Evolutionary conservation across 257 asterid species (phyloP), one percentile per base, ranked within the genome.

Genomic region (Penstemon newberryi): DNA sequence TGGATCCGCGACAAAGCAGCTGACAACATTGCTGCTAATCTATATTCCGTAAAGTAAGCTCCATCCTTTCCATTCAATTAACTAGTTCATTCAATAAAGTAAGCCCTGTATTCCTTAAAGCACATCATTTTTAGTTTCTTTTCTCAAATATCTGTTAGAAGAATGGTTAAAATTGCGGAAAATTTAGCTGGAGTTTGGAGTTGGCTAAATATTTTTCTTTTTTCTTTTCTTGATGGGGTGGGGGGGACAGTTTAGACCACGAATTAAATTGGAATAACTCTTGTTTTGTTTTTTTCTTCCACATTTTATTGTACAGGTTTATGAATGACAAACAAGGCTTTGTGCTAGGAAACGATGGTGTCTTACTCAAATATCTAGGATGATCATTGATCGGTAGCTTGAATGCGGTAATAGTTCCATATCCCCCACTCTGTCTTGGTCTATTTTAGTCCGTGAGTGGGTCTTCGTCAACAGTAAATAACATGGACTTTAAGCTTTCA

Each of bases 1-100:
- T 94, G 99, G 97, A 72, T 57, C 44, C 96, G 96, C 33, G 97
- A 94, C 84, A 94, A 81, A 79, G 96, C 97, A 40, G 99, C 96
- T 47, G 97, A 94, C 75, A 84, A 87, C 78, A 94, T 94, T 79
- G 97, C 99, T 69, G 97, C 97, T 60, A 91, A 94, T 84, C 96
- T 91, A 12, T 94, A 94, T 77, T 78, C 97, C 50, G 95, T 94
- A 66, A 94, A 90, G 99, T 94, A 79, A 94, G 99, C 61, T 52
- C 46, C 6, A 38, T 66, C 60, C 70, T 42, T 65, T 52, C 56
- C 33, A 0, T 47, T 47, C 50, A 7, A 9, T 49, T 10, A n/a
- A 47, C 53, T 7, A 18, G 38, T 55, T 55, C 41, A 19, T 33
- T 49, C 65, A 10, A 37, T 49, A 10, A 42, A 43, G 18, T 15